A percentile compares a stretch with the other conserved stretches of the same genome.
Conservation (phyloP, 352 stramenopile species). For the Globisporangium apiculatum region DNA sequence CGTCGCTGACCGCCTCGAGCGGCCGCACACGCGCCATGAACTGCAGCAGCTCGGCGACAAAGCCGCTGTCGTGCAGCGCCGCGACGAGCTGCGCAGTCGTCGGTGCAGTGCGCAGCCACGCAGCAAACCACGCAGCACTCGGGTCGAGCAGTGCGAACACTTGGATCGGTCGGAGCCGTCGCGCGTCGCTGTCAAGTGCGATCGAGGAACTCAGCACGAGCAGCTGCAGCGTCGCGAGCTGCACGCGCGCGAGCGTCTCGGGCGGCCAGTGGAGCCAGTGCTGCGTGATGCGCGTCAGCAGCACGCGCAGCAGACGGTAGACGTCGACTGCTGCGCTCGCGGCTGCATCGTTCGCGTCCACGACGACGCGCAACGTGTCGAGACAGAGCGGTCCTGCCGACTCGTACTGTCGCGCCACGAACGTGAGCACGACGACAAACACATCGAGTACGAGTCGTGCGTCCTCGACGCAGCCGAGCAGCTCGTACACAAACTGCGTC, state of each 20-base stretch:
- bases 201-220: slow-evolving; percentile 28
- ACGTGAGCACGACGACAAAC: slow-evolving; percentile 42
- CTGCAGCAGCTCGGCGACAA: slow-evolving; percentile 33
- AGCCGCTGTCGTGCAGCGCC: slow-evolving; percentile 24
- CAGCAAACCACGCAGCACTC: slow-evolving; percentile 31
- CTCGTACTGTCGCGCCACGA: slow-evolving; percentile 21
- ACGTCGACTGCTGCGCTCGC: slow-evolving; percentile 23
- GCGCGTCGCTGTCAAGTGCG: slow-evolving; percentile 18
- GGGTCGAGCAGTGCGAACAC: slow-evolving; percentile 28
- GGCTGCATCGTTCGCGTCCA: slow-evolving; percentile 3
- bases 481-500: slow-evolving; percentile 28
- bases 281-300: slow-evolving; percentile 24
- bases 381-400: slow-evolving; percentile 19
- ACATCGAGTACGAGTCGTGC: slow-evolving; percentile 37
- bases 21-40: slow-evolving; percentile 29
- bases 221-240: slow-evolving; percentile 37
- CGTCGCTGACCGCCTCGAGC: slow-evolving; percentile 12
- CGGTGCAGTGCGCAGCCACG: slow-evolving; percentile 41
- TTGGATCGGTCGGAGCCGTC: slow-evolving; percentile 17
- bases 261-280: slow-evolving; percentile 57
- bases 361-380: slow-evolving; percentile 11
- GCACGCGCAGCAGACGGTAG: slow-evolving; percentile 30
- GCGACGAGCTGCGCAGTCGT: slow-evolving; percentile 27
- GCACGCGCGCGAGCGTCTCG: slow-evolving; percentile 31
- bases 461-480: slow-evolving; percentile 42